Evolutionary conservation across 768 basidiomycete genomes (phyloP), one percentile per base, ranked within the genome.

Genomic region (Steccherinum ochraceum): DNA sequence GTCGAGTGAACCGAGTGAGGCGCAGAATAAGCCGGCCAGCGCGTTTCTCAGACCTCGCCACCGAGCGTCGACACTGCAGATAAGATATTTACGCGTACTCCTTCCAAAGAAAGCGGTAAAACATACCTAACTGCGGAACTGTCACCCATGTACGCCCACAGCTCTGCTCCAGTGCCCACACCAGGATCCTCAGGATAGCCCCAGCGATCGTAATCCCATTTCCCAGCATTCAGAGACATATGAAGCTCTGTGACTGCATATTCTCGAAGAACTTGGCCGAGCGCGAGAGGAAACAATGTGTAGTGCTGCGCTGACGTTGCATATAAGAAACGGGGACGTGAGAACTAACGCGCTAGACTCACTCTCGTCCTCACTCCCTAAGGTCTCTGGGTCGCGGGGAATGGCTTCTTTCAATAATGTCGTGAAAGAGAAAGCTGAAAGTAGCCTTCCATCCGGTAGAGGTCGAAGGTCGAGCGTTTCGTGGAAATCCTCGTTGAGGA

Each of bases 91-190:
- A 16, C 7, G n/a, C 52, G 20, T 44, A 54, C 16, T 39, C 18
- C 10, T 13, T n/a, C 19, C 18, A 43, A 10, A 1, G 30, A n/a
- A 16, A n/a, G 5, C 10, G 3, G 13, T 26, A 40, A 24, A 16
- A 65, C 76, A 58, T 57, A 81, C 84, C 75, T 76, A n/a, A 68
- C 55, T 5, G 68, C 59, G 1, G 69, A 73, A 21, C 76, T 76
- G 24, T 85, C 83, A n/a, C 78, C 85, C 75, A 96, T 84, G 92
- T 93, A 96, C 10, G 85, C 90, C 84, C 87, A 88, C 4, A 97
- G 70, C 63, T 94, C 89, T 5, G 90, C 94, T 2, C 94, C 94
- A 0, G 86, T 82, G 2, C 86, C 86, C 1, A 93, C 86, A 2
- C 81, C 82, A 3, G 76, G 69, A 55, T 88, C 85, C 24, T 83